Percentiles rank a stretch among this genome's conserved stretches.
phyloP scores from a whole-genome alignment of 305 asterid species.

The Galium porrigens region DNA sequence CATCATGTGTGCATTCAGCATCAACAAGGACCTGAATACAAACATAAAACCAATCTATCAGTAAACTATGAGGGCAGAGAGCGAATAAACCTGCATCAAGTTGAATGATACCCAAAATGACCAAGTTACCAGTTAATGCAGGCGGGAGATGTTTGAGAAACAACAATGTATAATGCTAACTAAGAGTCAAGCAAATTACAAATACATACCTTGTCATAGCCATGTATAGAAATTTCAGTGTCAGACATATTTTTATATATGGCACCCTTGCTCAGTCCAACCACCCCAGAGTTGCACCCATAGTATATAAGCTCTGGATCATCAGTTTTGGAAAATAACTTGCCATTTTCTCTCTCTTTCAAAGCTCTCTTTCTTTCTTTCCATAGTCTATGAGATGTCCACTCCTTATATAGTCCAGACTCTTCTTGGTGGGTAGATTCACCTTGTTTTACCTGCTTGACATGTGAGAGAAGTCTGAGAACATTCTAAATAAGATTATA shows the following conservation, averaged over 20 bases:
- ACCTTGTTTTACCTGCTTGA: slow-evolving; percentile 21
- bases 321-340: slow-evolving; percentile 27
- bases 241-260: slow-evolving; percentile 28
- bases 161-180: background rate
- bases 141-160: background rate
- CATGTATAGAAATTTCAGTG: slow-evolving; percentile 31
- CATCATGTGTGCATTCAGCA: slow-evolving; percentile 98
- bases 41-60: background rate
- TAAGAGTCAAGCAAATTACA: background rate
- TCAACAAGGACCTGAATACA: slow-evolving; percentile 70
- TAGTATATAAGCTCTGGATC: slow-evolving; percentile 75
- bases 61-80: background rate
- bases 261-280: slow-evolving; percentile 44
- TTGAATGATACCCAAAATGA: background rate
- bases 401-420: slow-evolving; percentile 41
- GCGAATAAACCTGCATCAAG: background rate
- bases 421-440: slow-evolving; percentile 23
- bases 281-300: slow-evolving; percentile 62
- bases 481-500: slow-evolving; percentile 14
- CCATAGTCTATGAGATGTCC: slow-evolving; percentile 64
- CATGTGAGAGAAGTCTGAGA: slow-evolving; percentile 9
- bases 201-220: slow-evolving; percentile 54
- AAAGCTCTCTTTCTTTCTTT: slow-evolving; percentile 67
- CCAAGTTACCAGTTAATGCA: background rate
- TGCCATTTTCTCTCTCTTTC: slow-evolving; percentile 32